These are phyloP conservation scores for Pyronema domesticum DNA, from an alignment of 495 filamentous ascomycete species.

Conservation along the genomic window DNA sequence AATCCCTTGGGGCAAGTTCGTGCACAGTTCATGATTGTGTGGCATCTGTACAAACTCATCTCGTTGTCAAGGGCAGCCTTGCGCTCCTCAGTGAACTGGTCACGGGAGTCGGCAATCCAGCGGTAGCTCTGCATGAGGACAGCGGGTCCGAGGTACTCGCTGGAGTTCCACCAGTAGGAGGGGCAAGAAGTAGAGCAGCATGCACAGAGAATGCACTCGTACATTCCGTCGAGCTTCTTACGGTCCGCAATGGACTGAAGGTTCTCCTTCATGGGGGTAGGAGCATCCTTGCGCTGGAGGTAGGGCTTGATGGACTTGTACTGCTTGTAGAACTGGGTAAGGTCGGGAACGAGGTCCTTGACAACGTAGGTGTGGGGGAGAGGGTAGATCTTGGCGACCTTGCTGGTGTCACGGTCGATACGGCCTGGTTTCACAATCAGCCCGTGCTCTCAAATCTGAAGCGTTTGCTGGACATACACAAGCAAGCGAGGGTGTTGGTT, in stretches of 20 bases:
- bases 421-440: constrained; percentile 43
- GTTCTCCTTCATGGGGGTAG: constrained; percentile 69
- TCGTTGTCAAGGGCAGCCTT: constrained; percentile 87
- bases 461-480: constrained; percentile 51
- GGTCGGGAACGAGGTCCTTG: constrained; percentile 92
- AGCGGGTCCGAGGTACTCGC: constrained; percentile 94
- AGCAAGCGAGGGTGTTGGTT: constrained; percentile 85
- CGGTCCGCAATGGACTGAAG: constrained; percentile 77
- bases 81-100: constrained; percentile 70
- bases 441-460: not conserved
- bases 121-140: constrained; percentile 93
- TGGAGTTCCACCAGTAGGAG: constrained; percentile 98
- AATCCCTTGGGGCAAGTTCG: constrained; percentile 94
- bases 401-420: constrained; percentile 63
- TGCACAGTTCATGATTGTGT: constrained; percentile 97
- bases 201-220: constrained; percentile 98
- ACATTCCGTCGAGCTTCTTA: constrained; percentile 91
- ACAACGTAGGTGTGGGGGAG: constrained; percentile 97
- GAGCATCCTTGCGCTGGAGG: constrained; percentile 66
- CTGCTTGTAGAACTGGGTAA: constrained; percentile 99
- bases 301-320: constrained; percentile 99
- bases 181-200: constrained; percentile 98
- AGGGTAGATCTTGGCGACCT: constrained; percentile 90
- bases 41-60: constrained; percentile 96
- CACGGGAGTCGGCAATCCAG: constrained; percentile 83